Percentiles rank a stretch among this genome's conserved stretches.
phyloP scores from a whole-genome alignment of 768 basidiomycete species.

The Lentinula sp. region DNA sequence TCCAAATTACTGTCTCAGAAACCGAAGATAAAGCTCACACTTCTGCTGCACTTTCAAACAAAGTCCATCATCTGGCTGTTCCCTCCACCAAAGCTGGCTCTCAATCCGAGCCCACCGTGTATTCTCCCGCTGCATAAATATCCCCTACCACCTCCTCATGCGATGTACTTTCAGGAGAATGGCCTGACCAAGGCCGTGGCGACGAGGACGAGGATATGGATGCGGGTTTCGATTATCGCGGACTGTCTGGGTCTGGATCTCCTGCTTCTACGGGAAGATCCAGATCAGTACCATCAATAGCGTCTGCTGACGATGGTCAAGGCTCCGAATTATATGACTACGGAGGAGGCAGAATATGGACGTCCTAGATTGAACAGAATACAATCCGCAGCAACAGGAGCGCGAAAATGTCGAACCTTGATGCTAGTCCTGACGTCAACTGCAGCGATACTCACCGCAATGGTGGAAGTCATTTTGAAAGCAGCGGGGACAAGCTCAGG shows the following conservation, averaged over 20 bases:
- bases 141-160: conserved; percentile 1
- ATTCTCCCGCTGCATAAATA: conserved; percentile 24
- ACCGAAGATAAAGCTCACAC: not conserved
- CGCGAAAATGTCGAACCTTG: not conserved
- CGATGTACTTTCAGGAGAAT: not conserved
- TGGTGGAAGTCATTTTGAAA: not conserved
- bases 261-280: not conserved
- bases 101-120: conserved; percentile 15
- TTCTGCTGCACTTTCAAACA: not conserved
- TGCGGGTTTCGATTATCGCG: not conserved
- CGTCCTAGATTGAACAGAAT: not conserved
- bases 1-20: not conserved
- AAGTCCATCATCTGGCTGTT: not conserved
- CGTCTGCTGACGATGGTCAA: not conserved
- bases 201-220: not conserved
- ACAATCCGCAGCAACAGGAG: not conserved
- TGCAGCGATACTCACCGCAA: not conserved
- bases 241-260: not conserved
- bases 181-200: not conserved
- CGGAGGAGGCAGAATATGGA: not conserved
- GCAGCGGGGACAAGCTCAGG: not conserved
- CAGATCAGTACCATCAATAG: not conserved
- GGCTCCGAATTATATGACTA: not conserved
- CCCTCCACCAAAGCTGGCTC: not conserved
- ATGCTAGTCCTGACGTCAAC: not conserved